These are phyloP conservation scores for Magnusiomyces suaveolens DNA, from an alignment of 1,139 yeast species.

Conservation along the genomic window DNA sequence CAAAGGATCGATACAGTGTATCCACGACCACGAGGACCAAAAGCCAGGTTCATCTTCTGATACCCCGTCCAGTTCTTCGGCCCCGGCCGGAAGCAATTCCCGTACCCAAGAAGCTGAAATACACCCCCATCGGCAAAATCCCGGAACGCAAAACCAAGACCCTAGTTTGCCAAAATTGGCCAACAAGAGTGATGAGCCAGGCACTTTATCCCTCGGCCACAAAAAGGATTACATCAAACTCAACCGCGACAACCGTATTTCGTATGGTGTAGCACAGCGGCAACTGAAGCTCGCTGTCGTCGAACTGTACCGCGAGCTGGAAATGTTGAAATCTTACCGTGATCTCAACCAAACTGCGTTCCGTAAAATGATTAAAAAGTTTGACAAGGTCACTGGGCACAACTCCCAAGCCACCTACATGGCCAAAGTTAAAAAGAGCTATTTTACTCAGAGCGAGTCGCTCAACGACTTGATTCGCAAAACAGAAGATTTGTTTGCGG, in stretches of 20 bases:
- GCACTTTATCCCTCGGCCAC: neutral
- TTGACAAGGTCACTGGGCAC: slow-evolving; percentile 60
- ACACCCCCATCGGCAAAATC: neutral
- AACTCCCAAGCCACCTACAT: slow-evolving; percentile 46
- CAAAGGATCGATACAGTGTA: neutral
- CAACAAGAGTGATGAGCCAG: neutral
- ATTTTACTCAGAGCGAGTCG: slow-evolving; percentile 57
- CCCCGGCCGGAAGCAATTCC: slow-evolving; percentile 2
- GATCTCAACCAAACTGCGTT: slow-evolving; percentile 78
- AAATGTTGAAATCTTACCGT: slow-evolving; percentile 66
- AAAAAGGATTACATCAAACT: slow-evolving; percentile 12
- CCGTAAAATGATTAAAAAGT: slow-evolving; percentile 80
- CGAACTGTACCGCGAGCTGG: slow-evolving; percentile 72
- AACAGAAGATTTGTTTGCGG: slow-evolving; percentile 59
- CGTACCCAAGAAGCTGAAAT: neutral
- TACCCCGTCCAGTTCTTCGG: neutral
- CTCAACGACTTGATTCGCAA: slow-evolving; percentile 52
- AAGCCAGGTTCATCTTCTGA: neutral
- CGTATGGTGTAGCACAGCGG: slow-evolving; percentile 62
- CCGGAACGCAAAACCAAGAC: neutral
- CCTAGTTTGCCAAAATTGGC: neutral
- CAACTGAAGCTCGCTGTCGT: slow-evolving; percentile 68
- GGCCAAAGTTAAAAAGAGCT: slow-evolving; percentile 45
- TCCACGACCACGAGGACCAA: slow-evolving; percentile 3
- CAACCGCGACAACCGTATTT: slow-evolving; percentile 17